phyloP scores from a whole-genome alignment of 225 moss, liverwort and hornwort genomes.

The Sphagnum contortum region DNA sequence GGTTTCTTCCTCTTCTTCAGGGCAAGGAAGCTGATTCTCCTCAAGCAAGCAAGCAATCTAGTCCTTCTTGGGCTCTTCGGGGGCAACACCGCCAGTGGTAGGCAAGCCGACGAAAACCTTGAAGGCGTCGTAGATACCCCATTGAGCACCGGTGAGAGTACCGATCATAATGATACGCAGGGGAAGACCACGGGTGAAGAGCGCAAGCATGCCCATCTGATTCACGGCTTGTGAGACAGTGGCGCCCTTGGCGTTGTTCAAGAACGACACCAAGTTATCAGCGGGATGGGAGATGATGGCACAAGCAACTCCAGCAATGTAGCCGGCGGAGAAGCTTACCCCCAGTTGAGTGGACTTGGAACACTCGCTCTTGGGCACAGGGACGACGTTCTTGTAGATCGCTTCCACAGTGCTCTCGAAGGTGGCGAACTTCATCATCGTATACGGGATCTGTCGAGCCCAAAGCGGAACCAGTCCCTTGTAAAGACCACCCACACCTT shows the following conservation, averaged over 20 bases:
- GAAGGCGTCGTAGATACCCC: conserved; percentile 71
- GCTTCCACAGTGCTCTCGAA: conserved; percentile 83
- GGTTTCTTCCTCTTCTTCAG: too few species aligned
- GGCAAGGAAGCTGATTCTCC: too few species aligned
- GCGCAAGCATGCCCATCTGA: conserved; percentile 42
- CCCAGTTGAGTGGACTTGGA: conserved; percentile 42
- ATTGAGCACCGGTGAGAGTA: conserved; percentile 62
- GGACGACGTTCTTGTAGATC: conserved; percentile 59
- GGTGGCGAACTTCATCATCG: conserved; percentile 83
- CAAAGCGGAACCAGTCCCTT: conserved; percentile 66
- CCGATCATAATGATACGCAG: conserved; percentile 73
- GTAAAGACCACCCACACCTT: conserved; percentile 56
- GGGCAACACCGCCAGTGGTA: conserved; percentile 51
- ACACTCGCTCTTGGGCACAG: conserved; percentile 54
- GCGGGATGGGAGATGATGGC: conserved; percentile 73
- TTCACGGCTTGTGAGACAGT: conserved; percentile 50
- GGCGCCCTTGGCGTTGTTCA: conserved; percentile 57
- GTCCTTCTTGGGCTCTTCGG: conserved; percentile 37
- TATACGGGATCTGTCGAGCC: conserved; percentile 69
- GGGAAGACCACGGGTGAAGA: conserved; percentile 62
- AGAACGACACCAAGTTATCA: conserved; percentile 62
- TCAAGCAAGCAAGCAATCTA: too few species aligned
- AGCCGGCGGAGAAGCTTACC: conserved; percentile 60
- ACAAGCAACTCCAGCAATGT: conserved; percentile 65
- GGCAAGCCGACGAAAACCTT: conserved; percentile 64